These are phyloP conservation scores for Paramecium tetraurelia DNA, from an alignment of 73 alveolate genomes.

Conservation along the genomic window DNA sequence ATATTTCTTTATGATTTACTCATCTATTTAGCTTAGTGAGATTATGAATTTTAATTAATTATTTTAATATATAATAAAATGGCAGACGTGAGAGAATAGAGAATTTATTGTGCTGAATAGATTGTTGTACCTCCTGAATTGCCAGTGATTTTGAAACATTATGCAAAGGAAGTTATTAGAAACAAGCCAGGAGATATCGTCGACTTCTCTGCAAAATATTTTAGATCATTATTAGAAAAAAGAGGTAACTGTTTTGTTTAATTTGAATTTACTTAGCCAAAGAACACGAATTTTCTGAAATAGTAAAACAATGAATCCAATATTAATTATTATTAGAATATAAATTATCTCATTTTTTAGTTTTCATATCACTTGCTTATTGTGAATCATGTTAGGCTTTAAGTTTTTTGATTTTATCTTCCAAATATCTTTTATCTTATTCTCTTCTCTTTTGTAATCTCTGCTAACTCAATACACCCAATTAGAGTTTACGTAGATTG, in stretches of 20 bases:
- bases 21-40: background rate
- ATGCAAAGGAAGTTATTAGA: conserved; percentile 90
- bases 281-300: conserved; percentile 32
- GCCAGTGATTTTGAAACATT: conserved; percentile 81
- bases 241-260: conserved; percentile 4
- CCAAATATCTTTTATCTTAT: background rate
- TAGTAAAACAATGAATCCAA: background rate
- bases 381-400: background rate
- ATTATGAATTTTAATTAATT: background rate
- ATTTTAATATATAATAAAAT: conserved; percentile 47
- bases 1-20: background rate
- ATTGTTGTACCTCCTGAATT: conserved; percentile 84
- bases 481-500: background rate
- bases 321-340: background rate
- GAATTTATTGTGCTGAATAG: conserved; percentile 91
- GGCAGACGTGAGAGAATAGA: conserved; percentile 84
- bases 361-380: background rate
- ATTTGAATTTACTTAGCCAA: background rate
- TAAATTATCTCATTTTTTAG: background rate
- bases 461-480: background rate
- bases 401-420: background rate
- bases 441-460: conserved; percentile 34
- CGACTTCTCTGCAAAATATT: conserved; percentile 85
- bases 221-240: conserved; percentile 66
- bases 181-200: conserved; percentile 80